Conservation (phyloP, 768 basidiomycete genomes). For the Boletus subcaerulescens region DNA sequence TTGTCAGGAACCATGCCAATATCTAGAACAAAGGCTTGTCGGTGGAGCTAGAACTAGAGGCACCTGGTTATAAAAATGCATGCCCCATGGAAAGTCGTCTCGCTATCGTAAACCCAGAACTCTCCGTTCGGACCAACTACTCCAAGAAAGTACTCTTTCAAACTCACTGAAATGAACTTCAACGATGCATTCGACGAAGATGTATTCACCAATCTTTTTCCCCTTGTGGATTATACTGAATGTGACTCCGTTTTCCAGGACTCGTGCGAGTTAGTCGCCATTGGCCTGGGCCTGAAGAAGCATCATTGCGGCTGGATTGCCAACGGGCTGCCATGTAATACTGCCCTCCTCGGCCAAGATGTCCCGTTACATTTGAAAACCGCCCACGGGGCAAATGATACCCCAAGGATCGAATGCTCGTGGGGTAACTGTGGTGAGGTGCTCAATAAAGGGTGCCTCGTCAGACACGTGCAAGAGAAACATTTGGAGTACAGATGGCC, state of each 20-base stretch:
- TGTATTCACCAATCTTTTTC: background rate
- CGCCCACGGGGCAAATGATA: conserved; percentile 4
- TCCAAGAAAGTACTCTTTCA: background rate
- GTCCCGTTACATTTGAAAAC: conserved; percentile 15
- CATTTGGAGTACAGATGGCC: conserved; percentile 25
- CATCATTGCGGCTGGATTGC: conserved; percentile 11
- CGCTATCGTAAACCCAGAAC: background rate
- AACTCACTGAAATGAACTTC: background rate
- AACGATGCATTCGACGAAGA: conserved; percentile 13
- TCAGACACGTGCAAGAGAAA: conserved; percentile 23
- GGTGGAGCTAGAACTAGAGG: background rate
- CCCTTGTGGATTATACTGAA: background rate
- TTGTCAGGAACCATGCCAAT: conserved; percentile 16
- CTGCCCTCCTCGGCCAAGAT: conserved; percentile 12
- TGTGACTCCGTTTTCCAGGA: conserved; percentile 3
- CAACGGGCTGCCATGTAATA: conserved; percentile 11
- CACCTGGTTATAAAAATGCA: conserved; percentile 13
- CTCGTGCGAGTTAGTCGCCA: conserved; percentile 5
- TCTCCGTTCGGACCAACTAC: background rate
- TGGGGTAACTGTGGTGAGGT: conserved; percentile 19
- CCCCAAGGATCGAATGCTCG: conserved; percentile 4
- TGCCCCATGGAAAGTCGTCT: background rate
- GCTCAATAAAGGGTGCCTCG: conserved; percentile 13
- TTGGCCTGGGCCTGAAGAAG: background rate
- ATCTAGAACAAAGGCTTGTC: background rate